Base-by-base conservation (phyloP, 2,329 filamentous ascomycete genomes). In the Scytalidium sp. region DNA sequence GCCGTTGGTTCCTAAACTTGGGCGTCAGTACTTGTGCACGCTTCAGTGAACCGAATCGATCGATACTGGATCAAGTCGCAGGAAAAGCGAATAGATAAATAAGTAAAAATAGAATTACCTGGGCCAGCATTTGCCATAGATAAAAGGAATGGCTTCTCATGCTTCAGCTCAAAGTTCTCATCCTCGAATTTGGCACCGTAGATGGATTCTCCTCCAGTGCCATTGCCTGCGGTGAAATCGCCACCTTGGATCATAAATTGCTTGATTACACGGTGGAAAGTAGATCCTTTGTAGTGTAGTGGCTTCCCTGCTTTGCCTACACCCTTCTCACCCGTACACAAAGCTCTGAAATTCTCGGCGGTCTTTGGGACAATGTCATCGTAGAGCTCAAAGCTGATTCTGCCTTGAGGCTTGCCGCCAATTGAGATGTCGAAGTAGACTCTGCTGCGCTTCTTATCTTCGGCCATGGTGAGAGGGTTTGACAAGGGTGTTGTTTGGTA, bases 171-270 rank as follows among this genome's bases (percentile, higher is more conserved):
- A 66, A 99, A 97, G 70, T 95, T 96, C 80, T 99, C 93, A 63
- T 99, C 93, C 62, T 90, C 88, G 63, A 99, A 99, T 75, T 97
- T 97, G 69, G 88, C 88, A 65, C 93, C 93, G 67, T 97, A 99
- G 70, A 99, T 97, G 56, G 88, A 94, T 75, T 97, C 94, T 64
- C 93, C 93, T 57, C 93, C 93, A 21, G 93, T 97, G 58, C 93
- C 94, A 67, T 97, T 93, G 67, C 90, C 90, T 49, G 83, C 85
- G 44, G 93, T 99, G 70, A 99, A 99, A 71, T 97, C 94, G 71
- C 94, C 93, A 66, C 94, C 92, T 75, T 97, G 88, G 65, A 97
- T 94, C 93, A 99, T 97, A 74, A 99, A 99, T 64, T 89, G 83
- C 79, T 97, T 97, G 76, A 99, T 99, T 57, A 99, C 88, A 46